Base-by-base conservation (phyloP, 257 asterid species). In the Primulina huaijiensis region DNA sequence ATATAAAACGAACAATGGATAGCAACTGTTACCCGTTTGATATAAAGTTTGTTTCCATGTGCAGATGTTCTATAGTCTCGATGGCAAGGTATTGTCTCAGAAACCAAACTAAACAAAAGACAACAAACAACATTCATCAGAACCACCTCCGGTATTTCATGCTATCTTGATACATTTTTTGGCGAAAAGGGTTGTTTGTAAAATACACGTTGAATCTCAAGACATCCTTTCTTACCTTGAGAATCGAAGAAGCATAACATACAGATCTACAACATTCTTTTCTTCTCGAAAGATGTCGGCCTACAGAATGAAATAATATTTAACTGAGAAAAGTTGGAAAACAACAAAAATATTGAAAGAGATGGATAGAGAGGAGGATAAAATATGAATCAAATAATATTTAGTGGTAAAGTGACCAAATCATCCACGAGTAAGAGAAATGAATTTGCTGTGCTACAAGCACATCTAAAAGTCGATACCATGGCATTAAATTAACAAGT, bases 61-160 rank as follows among this genome's bases (percentile, higher is more conserved):
- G 79, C 69, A 65, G 89, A 82, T 75, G 87, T 55, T 72, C 83
- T 78, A 70, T 88, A 93, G 69, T 93, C 98, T 69, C 86, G 92
- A 88, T 93, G 98, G 79, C 75, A 71, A 37, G 98, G 98, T 74
- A 93, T 89, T 57, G 98, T 93, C 90, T 92, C 98, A 43, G 88
- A 72, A 67, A 87, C 96, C 98, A 92, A 85, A 83, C 98, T 92
- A 78, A 81, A 74, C 78, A 74, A 70, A 73, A 79, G 56, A 80
- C 50, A 72, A 69, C 62, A 81, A 34, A 35, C 71, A 77, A 75
- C 73, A 76, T 80, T 73, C 64, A 70, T 37, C 69, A 59, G 58
- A 70, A 75, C 75, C 60, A 60, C 37, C 31, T 33, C 74, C 56
- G 72, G 79, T 64, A 75, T 65, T 59, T 53, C 81, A 60, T 57